Percentiles rank a stretch among this genome's conserved stretches.
phyloP scores from a whole-genome alignment of 768 basidiomycete genomes.

The Guyanaporus albipodus region DNA sequence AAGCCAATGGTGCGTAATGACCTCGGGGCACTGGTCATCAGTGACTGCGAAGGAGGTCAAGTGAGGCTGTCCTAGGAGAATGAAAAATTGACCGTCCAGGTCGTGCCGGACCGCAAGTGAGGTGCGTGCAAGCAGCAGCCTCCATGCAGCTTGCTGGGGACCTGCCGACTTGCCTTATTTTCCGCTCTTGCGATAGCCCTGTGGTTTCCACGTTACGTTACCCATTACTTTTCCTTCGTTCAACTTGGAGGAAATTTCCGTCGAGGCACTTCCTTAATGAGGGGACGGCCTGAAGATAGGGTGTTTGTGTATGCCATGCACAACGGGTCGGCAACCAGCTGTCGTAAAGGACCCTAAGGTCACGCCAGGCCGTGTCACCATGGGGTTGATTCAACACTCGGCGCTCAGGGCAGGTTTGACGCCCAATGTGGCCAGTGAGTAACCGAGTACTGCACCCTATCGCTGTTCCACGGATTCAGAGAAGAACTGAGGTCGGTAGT shows the following conservation, averaged over 20 bases:
- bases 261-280: constrained; percentile 13
- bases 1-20: constrained; percentile 8
- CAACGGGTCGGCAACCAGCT: constrained; percentile 16
- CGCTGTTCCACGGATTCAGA: neutral
- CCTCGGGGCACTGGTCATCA: constrained; percentile 1
- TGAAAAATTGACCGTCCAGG: constrained; percentile 14
- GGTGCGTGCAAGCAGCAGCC: constrained; percentile 14
- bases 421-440: neutral
- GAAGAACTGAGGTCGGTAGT: neutral
- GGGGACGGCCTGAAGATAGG: constrained; percentile 21
- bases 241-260: constrained; percentile 12
- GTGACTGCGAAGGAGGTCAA: neutral
- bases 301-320: too few species aligned
- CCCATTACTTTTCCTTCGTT: constrained; percentile 6
- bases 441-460: neutral
- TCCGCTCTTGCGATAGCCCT: constrained; percentile 17
- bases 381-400: neutral
- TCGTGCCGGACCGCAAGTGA: constrained; percentile 15
- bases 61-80: constrained; percentile 24
- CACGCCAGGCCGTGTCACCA: constrained; percentile 1
- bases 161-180: constrained; percentile 11
- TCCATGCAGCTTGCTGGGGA: constrained; percentile 9
- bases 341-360: constrained; percentile 21
- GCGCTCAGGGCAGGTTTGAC: neutral
- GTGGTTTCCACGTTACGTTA: constrained; percentile 28